Evolutionary conservation across 2,329 filamentous ascomycete species (phyloP), one percentile per base, ranked within the genome.

Genomic region (Pleomassaria siparia): DNA sequence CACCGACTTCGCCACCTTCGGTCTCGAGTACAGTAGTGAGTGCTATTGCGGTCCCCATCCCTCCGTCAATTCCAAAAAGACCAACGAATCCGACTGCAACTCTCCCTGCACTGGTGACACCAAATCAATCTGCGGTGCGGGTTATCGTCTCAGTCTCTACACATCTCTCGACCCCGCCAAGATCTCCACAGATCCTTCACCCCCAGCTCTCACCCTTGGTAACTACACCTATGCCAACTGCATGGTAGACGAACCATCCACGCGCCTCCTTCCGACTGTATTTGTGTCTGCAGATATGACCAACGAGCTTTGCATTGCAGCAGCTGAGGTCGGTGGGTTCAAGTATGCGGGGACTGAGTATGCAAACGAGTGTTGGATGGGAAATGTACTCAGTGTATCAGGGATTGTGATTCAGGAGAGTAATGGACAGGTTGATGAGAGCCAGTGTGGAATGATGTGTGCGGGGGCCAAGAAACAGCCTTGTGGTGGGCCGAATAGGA

Each of bases 291-390:
- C 44, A 37, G 25, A 3, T 3, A 44, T 51, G 44, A 35, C 15
- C 15, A 40, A 24, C 12, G 40, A 39, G 35, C 15, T 21, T 16
- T 51, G 48, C 30, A 6, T 50, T 5, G 47, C 43, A n/a, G 36
- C 28, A 15, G 45, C 48, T 7, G 44, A 47, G 21, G 8, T 8
- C 20, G 18, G n/a, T 4, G 16, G 26, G 25, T 33, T 10, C 9
- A 24, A 15, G 39, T 51, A 41, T 41, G 44, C 40, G 13, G 33
- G 86, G 72, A 72, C 92, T 54, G 88, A 91, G 70, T 87, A 84
- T 74, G 88, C 88, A 16, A 75, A 83, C 60, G 88, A 72, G 64
- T 39, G 35, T 40, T 50, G 40, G 35, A 21, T 40, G 21, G 44
- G 45, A 11, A 46, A 42, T 44, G 15, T 13, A 25, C 25, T 50